A percentile compares a stretch with the other conserved stretches of the same genome.
These are phyloP conservation scores for Saccharomyces mikatae DNA, from an alignment of 805 yeast species.

Conservation along the genomic window DNA sequence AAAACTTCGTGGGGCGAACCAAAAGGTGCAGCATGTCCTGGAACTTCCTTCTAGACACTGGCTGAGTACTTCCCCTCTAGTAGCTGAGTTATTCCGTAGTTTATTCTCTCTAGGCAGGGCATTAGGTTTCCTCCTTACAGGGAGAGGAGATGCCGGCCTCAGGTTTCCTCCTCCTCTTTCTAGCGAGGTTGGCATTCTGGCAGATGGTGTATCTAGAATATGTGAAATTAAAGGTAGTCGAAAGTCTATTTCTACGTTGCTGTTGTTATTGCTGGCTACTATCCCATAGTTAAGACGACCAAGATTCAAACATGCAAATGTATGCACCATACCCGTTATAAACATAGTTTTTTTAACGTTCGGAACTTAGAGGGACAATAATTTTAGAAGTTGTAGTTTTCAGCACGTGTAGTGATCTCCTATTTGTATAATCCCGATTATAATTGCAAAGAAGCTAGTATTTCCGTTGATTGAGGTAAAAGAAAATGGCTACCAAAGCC, in stretches of 20 bases:
- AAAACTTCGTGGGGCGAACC: background rate
- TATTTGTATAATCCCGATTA: background rate
- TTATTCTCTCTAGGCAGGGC: background rate
- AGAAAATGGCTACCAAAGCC: background rate
- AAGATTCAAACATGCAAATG: slow-evolving; percentile 16
- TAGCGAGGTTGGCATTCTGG: background rate
- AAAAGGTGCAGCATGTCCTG: background rate
- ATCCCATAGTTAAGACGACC: background rate
- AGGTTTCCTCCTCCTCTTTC: background rate
- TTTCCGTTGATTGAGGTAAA: background rate
- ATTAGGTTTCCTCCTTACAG: background rate
- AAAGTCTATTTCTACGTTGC: background rate
- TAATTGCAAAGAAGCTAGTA: background rate
- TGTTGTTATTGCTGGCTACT: background rate
- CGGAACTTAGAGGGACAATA: background rate
- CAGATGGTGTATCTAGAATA: background rate
- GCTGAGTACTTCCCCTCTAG: background rate
- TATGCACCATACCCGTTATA: slow-evolving; percentile 5
- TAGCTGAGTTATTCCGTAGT: background rate
- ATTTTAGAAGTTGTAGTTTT: background rate
- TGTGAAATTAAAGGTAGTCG: background rate
- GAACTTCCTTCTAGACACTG: background rate
- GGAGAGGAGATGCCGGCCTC: background rate
- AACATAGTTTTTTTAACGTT: background rate
- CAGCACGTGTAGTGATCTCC: background rate